Percentiles rank a stretch among this genome's conserved stretches.
Evolutionary conservation across 2,329 filamentous ascomycete species (phyloP).

Genomic region (Colletotrichum sp.): DNA sequence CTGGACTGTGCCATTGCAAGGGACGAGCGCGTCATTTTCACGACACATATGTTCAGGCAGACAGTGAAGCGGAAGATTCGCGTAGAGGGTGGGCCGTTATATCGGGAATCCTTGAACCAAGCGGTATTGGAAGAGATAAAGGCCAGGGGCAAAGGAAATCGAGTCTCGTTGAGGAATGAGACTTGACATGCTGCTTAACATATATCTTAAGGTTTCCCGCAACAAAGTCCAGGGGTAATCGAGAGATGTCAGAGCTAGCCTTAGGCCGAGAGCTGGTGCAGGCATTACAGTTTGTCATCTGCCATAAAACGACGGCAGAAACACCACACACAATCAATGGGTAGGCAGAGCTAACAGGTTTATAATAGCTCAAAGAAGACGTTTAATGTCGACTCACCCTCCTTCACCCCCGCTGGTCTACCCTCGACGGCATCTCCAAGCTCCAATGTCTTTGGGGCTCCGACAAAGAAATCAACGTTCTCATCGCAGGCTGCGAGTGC

Average conservation of each 20-base stretch:
- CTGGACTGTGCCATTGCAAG: not conserved
- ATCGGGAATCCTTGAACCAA: not conserved
- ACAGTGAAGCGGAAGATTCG: not conserved
- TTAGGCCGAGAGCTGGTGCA: not conserved
- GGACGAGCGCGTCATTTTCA: not conserved
- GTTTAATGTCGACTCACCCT: conserved; percentile 94
- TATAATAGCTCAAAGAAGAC: conserved; percentile 67
- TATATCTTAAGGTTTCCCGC: not conserved
- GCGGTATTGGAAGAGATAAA: not conserved
- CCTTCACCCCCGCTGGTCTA: conserved; percentile 77
- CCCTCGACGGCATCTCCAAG: conserved; percentile 22
- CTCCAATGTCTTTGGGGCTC: conserved; percentile 37
- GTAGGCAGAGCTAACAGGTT: conserved; percentile 2
- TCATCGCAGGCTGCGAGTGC: conserved; percentile 91
- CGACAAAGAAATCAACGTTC: conserved; percentile 74
- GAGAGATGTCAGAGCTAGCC: not conserved
- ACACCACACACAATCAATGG: not conserved
- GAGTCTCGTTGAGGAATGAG: not conserved
- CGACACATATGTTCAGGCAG: not conserved
- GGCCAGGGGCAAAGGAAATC: not conserved
- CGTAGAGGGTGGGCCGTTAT: not conserved
- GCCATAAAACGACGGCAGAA: not conserved
- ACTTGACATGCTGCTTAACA: not conserved
- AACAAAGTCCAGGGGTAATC: not conserved
- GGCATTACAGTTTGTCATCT: not conserved